Evolutionary conservation across 2,329 filamentous ascomycete species (phyloP).

Genomic region (Colletotrichum horii): DNA sequence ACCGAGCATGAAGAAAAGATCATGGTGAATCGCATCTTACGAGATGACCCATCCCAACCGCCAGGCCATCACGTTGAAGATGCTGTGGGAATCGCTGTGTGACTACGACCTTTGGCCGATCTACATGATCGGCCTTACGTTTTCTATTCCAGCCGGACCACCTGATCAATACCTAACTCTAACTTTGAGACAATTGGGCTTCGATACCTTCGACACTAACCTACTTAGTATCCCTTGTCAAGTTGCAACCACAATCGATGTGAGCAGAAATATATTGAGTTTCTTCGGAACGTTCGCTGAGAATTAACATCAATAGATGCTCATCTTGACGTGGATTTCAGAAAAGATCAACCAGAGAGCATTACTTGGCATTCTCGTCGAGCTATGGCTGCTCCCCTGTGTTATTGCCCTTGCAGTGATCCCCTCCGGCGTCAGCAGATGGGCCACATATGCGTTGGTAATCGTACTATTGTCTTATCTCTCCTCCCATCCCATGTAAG

Average conservation of each 20-base stretch:
- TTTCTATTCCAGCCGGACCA: constrained; percentile 30
- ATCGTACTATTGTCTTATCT: constrained; percentile 35
- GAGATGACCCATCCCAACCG: constrained; percentile 61
- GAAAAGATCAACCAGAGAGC: constrained; percentile 33
- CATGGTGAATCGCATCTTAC: constrained; percentile 57
- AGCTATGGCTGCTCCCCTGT: constrained; percentile 36
- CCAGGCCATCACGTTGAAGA: constrained; percentile 49
- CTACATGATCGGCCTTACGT: constrained; percentile 53
- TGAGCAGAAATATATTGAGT: neutral
- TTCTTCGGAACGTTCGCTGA: neutral
- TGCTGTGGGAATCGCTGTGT: constrained; percentile 49
- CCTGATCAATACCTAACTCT: constrained; percentile 27
- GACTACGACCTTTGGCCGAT: constrained; percentile 63
- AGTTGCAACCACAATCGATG: neutral
- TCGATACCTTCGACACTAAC: constrained; percentile 54
- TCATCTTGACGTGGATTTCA: constrained; percentile 31
- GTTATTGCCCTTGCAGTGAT: constrained; percentile 34
- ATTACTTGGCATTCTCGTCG: constrained; percentile 30
- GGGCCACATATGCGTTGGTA: constrained; percentile 33
- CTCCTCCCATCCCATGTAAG: constrained; percentile 45
- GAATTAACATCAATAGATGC: neutral
- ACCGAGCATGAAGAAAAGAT: constrained; percentile 61
- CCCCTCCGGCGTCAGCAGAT: constrained; percentile 28
- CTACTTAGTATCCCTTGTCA: constrained; percentile 17
- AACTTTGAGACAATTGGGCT: constrained; percentile 25